Conservation (phyloP, 345 rosid species). For the Camelina laxa region DNA sequence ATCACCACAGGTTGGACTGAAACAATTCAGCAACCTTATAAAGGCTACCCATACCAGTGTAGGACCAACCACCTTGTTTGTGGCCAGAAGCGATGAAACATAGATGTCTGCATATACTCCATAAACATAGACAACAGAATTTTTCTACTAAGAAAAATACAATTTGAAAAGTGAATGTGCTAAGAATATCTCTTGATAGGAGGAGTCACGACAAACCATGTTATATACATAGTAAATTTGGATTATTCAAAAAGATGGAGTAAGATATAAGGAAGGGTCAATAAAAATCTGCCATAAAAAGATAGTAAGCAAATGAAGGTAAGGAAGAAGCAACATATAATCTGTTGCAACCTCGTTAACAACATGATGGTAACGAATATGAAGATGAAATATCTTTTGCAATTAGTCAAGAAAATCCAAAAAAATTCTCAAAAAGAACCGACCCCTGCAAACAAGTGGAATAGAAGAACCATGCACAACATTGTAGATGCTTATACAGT, state of each 20-base stretch:
- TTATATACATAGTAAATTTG: slow-evolving; percentile 6
- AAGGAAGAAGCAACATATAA: slow-evolving; percentile 27
- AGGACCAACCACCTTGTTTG: slow-evolving; percentile 16
- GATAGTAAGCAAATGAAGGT: slow-evolving; percentile 20
- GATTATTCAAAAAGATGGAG: background rate
- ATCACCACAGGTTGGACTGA: slow-evolving; percentile 22
- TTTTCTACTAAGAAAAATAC: slow-evolving; percentile 5
- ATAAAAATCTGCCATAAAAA: background rate
- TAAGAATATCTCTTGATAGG: background rate
- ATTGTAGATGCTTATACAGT: background rate
- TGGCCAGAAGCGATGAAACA: slow-evolving; percentile 22
- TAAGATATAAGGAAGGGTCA: background rate
- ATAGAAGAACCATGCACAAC: slow-evolving; percentile 7
- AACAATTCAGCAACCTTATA: slow-evolving; percentile 28
- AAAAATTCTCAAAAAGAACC: background rate
- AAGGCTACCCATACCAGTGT: slow-evolving; percentile 24
- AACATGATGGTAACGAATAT: background rate
- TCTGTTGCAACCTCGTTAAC: slow-evolving; percentile 5
- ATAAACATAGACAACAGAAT: slow-evolving; percentile 18
- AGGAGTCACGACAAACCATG: slow-evolving; percentile 21
- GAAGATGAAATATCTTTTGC: slow-evolving; percentile 11
- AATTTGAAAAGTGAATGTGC: slow-evolving; percentile 19
- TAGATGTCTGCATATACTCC: slow-evolving; percentile 30
- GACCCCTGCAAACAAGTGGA: slow-evolving; percentile 37
- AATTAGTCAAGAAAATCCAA: slow-evolving; percentile 1